Conservation (phyloP, 2,329 filamentous ascomycete genomes). For the Penicillium sp. region DNA sequence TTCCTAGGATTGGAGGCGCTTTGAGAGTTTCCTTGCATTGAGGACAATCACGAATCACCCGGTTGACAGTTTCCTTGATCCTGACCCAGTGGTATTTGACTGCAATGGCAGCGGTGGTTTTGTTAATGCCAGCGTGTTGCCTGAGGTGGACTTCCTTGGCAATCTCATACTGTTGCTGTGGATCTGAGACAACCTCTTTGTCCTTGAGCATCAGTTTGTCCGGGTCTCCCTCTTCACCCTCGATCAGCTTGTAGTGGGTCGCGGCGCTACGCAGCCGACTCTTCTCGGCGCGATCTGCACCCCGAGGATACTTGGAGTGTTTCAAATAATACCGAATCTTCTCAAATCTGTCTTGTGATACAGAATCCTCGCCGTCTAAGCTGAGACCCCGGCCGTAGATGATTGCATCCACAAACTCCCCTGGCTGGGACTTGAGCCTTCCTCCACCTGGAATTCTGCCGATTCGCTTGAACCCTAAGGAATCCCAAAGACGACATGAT, state of each 20-base stretch:
- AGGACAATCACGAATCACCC: conserved; percentile 87
- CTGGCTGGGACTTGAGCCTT: conserved; percentile 68
- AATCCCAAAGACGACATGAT: conserved; percentile 88
- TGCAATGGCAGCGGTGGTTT: conserved; percentile 91
- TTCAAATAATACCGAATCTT: conserved; percentile 98
- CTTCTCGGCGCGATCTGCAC: conserved; percentile 93
- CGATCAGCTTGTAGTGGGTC: conserved; percentile 85
- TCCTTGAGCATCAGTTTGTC: conserved; percentile 95
- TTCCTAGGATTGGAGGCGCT: conserved; percentile 43
- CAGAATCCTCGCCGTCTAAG: conserved; percentile 73
- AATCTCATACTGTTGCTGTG: conserved; percentile 86
- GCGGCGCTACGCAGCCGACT: conserved; percentile 88
- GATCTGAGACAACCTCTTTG: conserved; percentile 94
- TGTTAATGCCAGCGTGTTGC: conserved; percentile 93
- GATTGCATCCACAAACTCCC: conserved; percentile 71
- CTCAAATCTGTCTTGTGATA: conserved; percentile 95
- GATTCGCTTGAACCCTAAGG: conserved; percentile 87
- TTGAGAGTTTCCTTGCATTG: conserved; percentile 83
- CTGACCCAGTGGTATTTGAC: conserved; percentile 96
- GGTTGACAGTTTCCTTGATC: conserved; percentile 95
- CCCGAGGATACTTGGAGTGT: conserved; percentile 87
- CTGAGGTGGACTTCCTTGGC: conserved; percentile 72
- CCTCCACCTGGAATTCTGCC: conserved; percentile 75
- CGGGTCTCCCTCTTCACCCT: conserved; percentile 47
- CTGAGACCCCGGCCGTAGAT: conserved; percentile 69